Conservation (phyloP, 2,329 filamentous ascomycete genomes). For the Penicillium fuscoglaucum region DNA sequence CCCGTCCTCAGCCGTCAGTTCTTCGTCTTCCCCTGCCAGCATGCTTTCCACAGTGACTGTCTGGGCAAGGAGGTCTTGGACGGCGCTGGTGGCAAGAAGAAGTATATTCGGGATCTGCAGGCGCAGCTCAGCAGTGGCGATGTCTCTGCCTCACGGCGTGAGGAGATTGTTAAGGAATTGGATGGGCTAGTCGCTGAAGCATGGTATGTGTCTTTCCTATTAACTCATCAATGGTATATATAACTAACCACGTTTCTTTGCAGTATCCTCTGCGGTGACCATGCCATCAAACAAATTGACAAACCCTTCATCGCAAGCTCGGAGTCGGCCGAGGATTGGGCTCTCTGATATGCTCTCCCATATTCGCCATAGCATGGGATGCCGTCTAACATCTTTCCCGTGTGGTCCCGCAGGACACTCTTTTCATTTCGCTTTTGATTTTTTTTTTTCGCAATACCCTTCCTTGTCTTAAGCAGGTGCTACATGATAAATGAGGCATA, state of each 20-base stretch:
- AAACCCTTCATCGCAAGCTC: constrained; percentile 79
- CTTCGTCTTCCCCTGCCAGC: constrained; percentile 98
- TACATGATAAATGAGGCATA: constrained; percentile 1
- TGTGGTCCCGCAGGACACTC: too few species aligned
- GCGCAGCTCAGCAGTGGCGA: constrained; percentile 76
- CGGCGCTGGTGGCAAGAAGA: constrained; percentile 73
- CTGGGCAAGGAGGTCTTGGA: constrained; percentile 82
- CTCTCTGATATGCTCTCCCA: constrained; percentile 49
- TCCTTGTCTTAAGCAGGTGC: constrained; percentile 3
- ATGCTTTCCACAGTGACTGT: constrained; percentile 96
- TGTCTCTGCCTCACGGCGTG: constrained; percentile 68
- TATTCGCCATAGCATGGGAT: not conserved
- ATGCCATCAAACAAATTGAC: constrained; percentile 91
- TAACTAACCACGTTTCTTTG: constrained; percentile 21
- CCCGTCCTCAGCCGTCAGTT: constrained; percentile 89
- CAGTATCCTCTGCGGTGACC: constrained; percentile 90
- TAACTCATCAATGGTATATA: not conserved
- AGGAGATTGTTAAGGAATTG: constrained; percentile 81
- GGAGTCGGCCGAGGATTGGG: constrained; percentile 81
- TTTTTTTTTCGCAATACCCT: constrained; percentile 13
- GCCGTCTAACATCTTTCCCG: not conserved
- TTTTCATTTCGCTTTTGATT: not conserved
- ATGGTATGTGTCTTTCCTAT: constrained; percentile 61
- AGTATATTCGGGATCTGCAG: constrained; percentile 82
- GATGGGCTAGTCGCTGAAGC: constrained; percentile 88